Conservation (phyloP, 768 basidiomycete genomes). For the Tricholoma flavovirens region DNA sequence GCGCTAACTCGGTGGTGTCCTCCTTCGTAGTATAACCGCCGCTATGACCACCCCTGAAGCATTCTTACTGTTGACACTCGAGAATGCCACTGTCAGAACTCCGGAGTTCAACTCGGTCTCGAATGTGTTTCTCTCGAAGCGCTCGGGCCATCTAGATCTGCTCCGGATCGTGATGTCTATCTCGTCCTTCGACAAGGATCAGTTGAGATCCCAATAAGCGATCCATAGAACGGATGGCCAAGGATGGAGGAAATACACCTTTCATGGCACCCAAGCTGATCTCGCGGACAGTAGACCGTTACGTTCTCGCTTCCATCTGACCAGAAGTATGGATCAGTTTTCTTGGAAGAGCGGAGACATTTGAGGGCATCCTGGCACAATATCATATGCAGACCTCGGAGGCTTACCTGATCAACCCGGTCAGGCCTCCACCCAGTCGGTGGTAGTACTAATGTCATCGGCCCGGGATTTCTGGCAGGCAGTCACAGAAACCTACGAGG, state of each 20-base stretch:
- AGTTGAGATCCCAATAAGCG: constrained; percentile 51
- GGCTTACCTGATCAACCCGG: constrained; percentile 11
- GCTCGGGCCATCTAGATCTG: no score
- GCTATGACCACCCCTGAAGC: constrained; percentile 30
- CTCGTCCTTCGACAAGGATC: constrained; percentile 55
- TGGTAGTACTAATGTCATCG: constrained; percentile 7
- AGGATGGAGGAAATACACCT: constrained; percentile 38
- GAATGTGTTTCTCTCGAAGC: constrained; percentile 55
- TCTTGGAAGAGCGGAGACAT: constrained; percentile 51
- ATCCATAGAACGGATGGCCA: constrained; percentile 35
- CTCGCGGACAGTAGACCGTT: constrained; percentile 30
- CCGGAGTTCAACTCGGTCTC: constrained; percentile 46
- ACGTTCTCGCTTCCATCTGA: constrained; percentile 25
- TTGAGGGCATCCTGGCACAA: constrained; percentile 63
- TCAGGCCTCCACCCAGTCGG: not conserved
- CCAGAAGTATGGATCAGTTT: constrained; percentile 25
- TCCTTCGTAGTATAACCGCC: not conserved
- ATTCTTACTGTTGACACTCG: constrained; percentile 50
- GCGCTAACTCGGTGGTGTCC: no score
- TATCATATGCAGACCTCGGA: constrained; percentile 52
- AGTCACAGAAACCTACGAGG: constrained; percentile 38
- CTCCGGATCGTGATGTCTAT: constrained; percentile 51
- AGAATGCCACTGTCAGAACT: constrained; percentile 38
- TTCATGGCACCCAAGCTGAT: constrained; percentile 33
- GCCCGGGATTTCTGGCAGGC: constrained; percentile 11